Percentiles rank a stretch among this genome's conserved stretches.
Evolutionary conservation across 371 early-diverging fungal genomes (phyloP).

Genomic region (Mucor irregularis): DNA sequence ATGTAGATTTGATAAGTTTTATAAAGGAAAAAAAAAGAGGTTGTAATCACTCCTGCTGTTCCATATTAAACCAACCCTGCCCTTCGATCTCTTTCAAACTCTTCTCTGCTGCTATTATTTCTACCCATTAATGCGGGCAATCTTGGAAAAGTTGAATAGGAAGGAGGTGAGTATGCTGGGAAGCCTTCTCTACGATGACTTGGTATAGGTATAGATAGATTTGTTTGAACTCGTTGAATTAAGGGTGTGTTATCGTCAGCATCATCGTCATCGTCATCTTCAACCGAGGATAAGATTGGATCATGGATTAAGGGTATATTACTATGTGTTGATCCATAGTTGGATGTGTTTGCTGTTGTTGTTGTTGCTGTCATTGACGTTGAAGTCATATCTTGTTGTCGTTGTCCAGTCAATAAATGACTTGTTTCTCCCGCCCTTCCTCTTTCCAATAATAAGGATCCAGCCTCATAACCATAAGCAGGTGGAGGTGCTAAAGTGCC

Average conservation of each 20-base stretch:
- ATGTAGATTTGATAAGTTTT: too few species aligned
- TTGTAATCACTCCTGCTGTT: too few species aligned
- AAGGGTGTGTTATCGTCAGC: slow-evolving; percentile 26
- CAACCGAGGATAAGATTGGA: not conserved
- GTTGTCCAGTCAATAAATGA: slow-evolving; percentile 3
- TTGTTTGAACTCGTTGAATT: slow-evolving; percentile 12
- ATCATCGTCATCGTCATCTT: slow-evolving; percentile 1
- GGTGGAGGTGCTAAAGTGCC: slow-evolving; percentile 71
- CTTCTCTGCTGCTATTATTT: slow-evolving; percentile 1
- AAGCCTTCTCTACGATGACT: not conserved
- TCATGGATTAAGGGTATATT: not conserved
- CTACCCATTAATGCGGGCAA: slow-evolving; percentile 1
- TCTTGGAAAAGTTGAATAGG: slow-evolving; percentile 22
- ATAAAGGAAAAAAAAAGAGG: too few species aligned
- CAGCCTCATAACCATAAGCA: slow-evolving; percentile 53
- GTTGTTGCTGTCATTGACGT: not conserved
- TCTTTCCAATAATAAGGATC: slow-evolving; percentile 29
- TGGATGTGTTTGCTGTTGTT: too few species aligned
- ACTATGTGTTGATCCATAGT: not conserved
- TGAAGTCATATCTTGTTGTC: not conserved
- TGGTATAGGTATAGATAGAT: slow-evolving; percentile 13
- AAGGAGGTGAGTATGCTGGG: slow-evolving; percentile 16
- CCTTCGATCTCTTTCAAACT: not conserved
- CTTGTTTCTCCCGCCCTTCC: slow-evolving; percentile 23
- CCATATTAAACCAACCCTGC: not conserved